Base-by-base conservation (phyloP, 176 grass and related monocot species). In the Elaeis guineensis region DNA sequence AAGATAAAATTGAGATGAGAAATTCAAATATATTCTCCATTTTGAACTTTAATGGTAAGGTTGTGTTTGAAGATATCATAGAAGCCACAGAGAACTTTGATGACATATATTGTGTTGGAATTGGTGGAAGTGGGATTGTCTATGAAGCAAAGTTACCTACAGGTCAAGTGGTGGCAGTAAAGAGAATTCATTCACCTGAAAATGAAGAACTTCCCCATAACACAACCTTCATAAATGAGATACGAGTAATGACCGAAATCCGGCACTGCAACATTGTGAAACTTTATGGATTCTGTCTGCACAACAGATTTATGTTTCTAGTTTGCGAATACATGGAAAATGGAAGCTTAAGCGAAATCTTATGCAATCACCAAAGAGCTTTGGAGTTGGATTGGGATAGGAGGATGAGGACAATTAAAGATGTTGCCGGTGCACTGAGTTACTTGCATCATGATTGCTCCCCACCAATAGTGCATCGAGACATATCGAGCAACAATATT, bases 211-310 rank as follows among this genome's bases (percentile, higher is more conserved):
- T 25, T 14, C 48, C 2, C 5, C 16, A 25, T n/a, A 2, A 16
- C 17, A 25, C 25, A 52, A 60, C 57, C 17, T 72, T 72, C 21
- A 17, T 39, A 14, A 72, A 61, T 30, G 69, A 72, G 69, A 52
- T 72, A 22, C 23, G 49, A 14, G 69, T 57, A 2, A 24, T 61
- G 23, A 61, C 49, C 3, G n/a, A 52, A 25, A 57, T 72, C 17
- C 60, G 57, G 49, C 69, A 61, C 48, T 17, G 57, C 21, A 61
- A 61, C 69, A 72, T 72, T 49, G 56, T 52, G 16, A 72, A 52
- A 57, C 21, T 61, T 50, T 25, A 52, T 12, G 44, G 57, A 11
- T 72, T 61, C 44, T 72, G 57, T 57, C 51, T 52, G 16, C 58
- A 44, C 16, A 50, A 23, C 2, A 48, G 35, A 16, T 19, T 9